These are phyloP conservation scores for Collariella sp. DNA, from an alignment of 495 filamentous ascomycete genomes.

Conservation along the genomic window DNA sequence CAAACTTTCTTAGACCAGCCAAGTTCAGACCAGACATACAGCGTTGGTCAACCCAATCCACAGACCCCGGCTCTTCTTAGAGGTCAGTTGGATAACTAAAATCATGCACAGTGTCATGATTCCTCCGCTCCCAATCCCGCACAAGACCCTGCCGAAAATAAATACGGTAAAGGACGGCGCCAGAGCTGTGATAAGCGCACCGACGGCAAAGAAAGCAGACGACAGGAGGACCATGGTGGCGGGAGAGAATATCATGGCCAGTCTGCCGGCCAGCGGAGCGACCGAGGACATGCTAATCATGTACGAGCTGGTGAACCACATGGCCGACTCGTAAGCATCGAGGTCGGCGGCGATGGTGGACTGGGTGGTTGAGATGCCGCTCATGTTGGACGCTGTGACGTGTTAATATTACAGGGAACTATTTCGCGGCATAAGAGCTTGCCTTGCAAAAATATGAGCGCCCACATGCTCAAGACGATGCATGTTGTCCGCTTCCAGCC, in stretches of 20 bases:
- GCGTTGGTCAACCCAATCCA: slow-evolving; percentile 55
- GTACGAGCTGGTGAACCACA: slow-evolving; percentile 70
- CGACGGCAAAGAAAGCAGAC: slow-evolving; percentile 48
- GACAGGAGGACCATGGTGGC: slow-evolving; percentile 50
- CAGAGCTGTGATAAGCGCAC: slow-evolving; percentile 52
- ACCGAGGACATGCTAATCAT: slow-evolving; percentile 61
- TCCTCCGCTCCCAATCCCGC: slow-evolving; percentile 57
- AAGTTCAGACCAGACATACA: slow-evolving; percentile 6
- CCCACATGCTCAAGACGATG: slow-evolving; percentile 37
- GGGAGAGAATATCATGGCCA: slow-evolving; percentile 60
- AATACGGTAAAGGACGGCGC: slow-evolving; percentile 51
- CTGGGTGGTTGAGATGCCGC: slow-evolving; percentile 64
- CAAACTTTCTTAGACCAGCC: background rate
- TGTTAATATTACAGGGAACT: background rate
- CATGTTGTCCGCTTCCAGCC: slow-evolving; percentile 14
- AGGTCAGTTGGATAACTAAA: slow-evolving; percentile 57
- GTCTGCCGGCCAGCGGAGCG: slow-evolving; percentile 55
- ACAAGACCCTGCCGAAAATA: slow-evolving; percentile 54
- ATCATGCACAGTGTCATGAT: slow-evolving; percentile 60
- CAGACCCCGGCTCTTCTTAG: slow-evolving; percentile 54
- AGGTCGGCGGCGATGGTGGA: slow-evolving; percentile 62
- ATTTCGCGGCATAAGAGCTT: background rate
- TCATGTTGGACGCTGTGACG: slow-evolving; percentile 57
- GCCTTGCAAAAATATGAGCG: slow-evolving; percentile 40
- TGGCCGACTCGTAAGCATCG: slow-evolving; percentile 58